Base-by-base conservation (phyloP, 2,329 filamentous ascomycete genomes). In the Xylaria sp. region DNA sequence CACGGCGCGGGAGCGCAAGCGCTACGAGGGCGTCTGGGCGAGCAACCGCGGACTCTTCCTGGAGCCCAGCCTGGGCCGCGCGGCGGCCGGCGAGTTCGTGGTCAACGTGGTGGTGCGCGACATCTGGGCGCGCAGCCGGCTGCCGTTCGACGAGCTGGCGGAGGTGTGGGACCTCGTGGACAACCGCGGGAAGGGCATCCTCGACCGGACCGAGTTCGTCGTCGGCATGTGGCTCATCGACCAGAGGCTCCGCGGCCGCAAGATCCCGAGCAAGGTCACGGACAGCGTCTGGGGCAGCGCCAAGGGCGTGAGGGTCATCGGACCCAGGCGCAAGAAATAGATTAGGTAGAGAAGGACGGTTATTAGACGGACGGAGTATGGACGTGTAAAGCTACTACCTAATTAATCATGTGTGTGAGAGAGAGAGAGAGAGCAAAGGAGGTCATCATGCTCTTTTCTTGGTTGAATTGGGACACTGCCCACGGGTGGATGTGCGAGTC, bases 11-110 rank as follows among this genome's bases (percentile, higher is more conserved):
- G 89, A 94, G 66, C 78, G 88, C n/a, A 89, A 89, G 66, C 81
- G 90, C 1, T 94, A 94, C 70, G 90, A 93, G 70, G 90, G 88
- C 2, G 82, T 94, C 1, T 94, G 90, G 89, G 90, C 90, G 1
- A 90, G 89, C 39, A 94, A 94, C 64, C 84, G 85, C 44, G 90
- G 90, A 0, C 54, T 85, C 0, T 72, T 83, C 7, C 68, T 81
- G 2, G 50, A 55, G 18, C 39, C 39, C 8, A 42, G 37, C 11
- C 18, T 16, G 20, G 18, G 21, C 29, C 7, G 8, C 34, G 44
- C 38, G 58, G 4, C 41, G 59, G 54, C 11, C 58, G 71, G 72
- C 1, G 78, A 84, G 13, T 77, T 81, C 42, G 86, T 93, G 2
- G 78, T 80, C 29, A 89, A 87, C 64, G 72, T 91, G 0, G 82